phyloP scores from a whole-genome alignment of 1,284 basidiomycete species.

The Marasmius tenuissimus region DNA sequence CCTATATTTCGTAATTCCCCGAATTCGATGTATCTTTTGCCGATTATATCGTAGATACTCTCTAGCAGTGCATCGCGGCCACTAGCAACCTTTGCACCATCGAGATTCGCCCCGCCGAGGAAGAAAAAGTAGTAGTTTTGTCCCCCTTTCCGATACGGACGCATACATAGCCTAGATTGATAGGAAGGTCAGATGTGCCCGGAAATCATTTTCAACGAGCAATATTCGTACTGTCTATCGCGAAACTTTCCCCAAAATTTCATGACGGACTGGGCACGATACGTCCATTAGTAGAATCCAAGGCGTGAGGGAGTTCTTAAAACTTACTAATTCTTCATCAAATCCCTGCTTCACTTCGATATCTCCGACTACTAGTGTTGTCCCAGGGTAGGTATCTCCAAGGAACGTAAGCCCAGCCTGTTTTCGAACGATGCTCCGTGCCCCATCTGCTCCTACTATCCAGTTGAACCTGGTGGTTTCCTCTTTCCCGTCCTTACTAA shows the following conservation, averaged over 20 bases:
- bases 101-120: constrained; percentile 17
- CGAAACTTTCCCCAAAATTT: background rate
- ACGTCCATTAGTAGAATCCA: background rate
- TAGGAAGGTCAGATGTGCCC: background rate
- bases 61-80: constrained; percentile 29
- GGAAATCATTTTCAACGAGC: background rate
- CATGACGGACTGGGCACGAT: background rate
- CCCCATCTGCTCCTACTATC: constrained; percentile 43
- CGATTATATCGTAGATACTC: constrained; percentile 30
- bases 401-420: constrained; percentile 28
- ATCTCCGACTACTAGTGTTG: constrained; percentile 24
- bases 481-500: constrained; percentile 9
- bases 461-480: constrained; percentile 30
- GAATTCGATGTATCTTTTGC: constrained; percentile 17
- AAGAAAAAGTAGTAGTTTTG: background rate
- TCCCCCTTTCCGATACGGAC: background rate
- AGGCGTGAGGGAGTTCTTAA: background rate
- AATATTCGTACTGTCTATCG: background rate
- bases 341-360: constrained; percentile 7
- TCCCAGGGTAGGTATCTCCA: constrained; percentile 25
- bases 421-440: constrained; percentile 32
- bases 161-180: background rate
- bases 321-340: background rate
- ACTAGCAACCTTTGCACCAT: constrained; percentile 23
- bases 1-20: constrained; percentile 5